Base-by-base conservation (phyloP, 2,329 filamentous ascomycete genomes). In the Aureobasidium sp. region DNA sequence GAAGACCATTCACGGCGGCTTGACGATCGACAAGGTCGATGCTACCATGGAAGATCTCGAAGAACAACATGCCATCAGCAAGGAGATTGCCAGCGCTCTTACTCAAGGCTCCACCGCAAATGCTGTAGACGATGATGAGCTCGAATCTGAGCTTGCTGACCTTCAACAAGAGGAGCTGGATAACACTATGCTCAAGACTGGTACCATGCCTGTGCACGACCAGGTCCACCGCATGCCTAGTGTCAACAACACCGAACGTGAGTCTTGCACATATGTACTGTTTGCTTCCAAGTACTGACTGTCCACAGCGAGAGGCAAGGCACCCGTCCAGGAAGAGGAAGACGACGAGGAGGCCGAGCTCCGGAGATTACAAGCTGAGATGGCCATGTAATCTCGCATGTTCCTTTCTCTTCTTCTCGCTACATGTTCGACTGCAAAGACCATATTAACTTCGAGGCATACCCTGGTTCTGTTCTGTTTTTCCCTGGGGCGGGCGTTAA, bases 301-400 rank as follows among this genome's bases (percentile, higher is more conserved):
- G 29, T n/a, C 51, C 44, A 64, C 67, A 79, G 76, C 76, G 67
- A 77, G 75, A 72, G 75, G 76, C 64, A 79, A 79, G 70, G 68
- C 76, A 64, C 73, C 73, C 16, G 76, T 78, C 67, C 71, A 73
- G 64, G 59, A 75, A 67, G 86, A 89, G 72, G 91, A 96, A 74
- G 92, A 97, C 74, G 93, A 97, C 81, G 94, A 97, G 73, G 93
- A 97, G 75, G 93, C 88, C 70, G 93, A 97, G 78, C 80, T 97
- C 71, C 85, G 88, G 76, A 97, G 94, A 78, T 77, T 99, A 68
- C 91, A 96, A 74, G 92, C 91, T 39, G 93, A 97, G 77, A 97
- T 97, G 93, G 92, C 92, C 66, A 96, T 97, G 88, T 96, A 76
- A 72, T 48, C 21, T 21, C 42, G 10, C n/a, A 10, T 16, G 36